A percentile compares a stretch with the other conserved stretches of the same genome.
phyloP scores from a whole-genome alignment of 1,284 basidiomycete species.

The Cryptococcus depauperatus region DNA sequence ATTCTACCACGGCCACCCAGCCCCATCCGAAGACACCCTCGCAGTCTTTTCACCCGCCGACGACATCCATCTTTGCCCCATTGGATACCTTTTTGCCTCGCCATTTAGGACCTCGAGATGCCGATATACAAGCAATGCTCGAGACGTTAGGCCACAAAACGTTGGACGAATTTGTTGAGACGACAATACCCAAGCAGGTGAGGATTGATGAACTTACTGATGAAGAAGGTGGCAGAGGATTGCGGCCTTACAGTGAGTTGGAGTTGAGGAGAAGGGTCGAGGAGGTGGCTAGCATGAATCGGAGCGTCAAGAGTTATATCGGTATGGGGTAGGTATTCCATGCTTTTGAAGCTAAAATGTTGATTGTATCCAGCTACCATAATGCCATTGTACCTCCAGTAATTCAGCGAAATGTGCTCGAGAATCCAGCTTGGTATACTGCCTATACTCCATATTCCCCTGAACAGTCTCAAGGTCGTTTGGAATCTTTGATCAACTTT shows the following conservation, averaged over 20 bases:
- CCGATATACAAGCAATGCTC: conserved; percentile 71
- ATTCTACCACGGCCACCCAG: conserved; percentile 41
- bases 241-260: conserved; percentile 73
- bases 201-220: conserved; percentile 59
- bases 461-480: conserved; percentile 54
- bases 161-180: conserved; percentile 75
- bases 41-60: conserved; percentile 28
- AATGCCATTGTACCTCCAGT: conserved; percentile 88
- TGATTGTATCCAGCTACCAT: conserved; percentile 55
- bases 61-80: conserved; percentile 56
- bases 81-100: conserved; percentile 80
- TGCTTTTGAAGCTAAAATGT: background rate
- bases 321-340: conserved; percentile 64
- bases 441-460: conserved; percentile 74
- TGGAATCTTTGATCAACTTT: conserved; percentile 94
- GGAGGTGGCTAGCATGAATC: conserved; percentile 68
- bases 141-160: conserved; percentile 67
- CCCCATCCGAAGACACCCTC: conserved; percentile 36
- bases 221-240: conserved; percentile 51
- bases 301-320: conserved; percentile 82
- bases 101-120: conserved; percentile 78
- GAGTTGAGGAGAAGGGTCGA: conserved; percentile 72
- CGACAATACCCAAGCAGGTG: conserved; percentile 70
- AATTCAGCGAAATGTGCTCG: conserved; percentile 87
- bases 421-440: conserved; percentile 98